Evolutionary conservation across 2,329 filamentous ascomycete species (phyloP).

Genomic region (Neurospora crassa): DNA sequence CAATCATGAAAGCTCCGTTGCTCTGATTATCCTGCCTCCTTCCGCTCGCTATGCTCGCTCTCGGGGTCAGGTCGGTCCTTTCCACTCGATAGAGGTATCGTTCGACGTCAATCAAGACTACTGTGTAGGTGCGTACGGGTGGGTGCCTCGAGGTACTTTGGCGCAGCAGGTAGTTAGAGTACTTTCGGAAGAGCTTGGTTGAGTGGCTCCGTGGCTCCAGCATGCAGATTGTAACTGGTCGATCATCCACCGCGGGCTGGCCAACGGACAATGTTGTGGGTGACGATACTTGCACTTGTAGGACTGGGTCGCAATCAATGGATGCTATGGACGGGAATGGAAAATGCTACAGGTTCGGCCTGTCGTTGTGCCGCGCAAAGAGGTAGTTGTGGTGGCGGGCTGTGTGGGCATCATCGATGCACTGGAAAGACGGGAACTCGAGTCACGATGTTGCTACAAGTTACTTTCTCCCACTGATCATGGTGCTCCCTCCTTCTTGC

Average conservation of each 20-base stretch:
- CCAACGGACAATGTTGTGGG: background rate
- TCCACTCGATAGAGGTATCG: background rate
- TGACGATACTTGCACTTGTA: background rate
- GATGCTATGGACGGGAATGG: background rate
- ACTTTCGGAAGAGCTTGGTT: background rate
- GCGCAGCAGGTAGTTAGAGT: constrained; percentile 3
- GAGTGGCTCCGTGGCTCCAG: background rate
- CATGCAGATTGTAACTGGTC: background rate
- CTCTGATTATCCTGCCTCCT: background rate
- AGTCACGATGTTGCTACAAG: background rate
- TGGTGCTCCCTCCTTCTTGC: background rate
- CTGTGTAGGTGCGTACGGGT: background rate
- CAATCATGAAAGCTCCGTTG: constrained; percentile 3
- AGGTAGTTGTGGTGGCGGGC: background rate
- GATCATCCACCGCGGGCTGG: background rate
- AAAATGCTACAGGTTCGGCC: background rate
- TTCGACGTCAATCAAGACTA: background rate
- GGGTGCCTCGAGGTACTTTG: background rate
- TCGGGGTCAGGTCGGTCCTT: background rate
- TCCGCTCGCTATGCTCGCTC: background rate
- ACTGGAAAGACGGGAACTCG: background rate
- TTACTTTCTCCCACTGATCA: background rate
- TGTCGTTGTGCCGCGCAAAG: background rate
- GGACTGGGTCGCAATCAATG: background rate
- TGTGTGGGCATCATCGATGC: background rate